Evolutionary conservation across 2,329 filamentous ascomycete genomes (phyloP), one percentile per base, ranked within the genome.

Genomic region (Pyricularia grisea): DNA sequence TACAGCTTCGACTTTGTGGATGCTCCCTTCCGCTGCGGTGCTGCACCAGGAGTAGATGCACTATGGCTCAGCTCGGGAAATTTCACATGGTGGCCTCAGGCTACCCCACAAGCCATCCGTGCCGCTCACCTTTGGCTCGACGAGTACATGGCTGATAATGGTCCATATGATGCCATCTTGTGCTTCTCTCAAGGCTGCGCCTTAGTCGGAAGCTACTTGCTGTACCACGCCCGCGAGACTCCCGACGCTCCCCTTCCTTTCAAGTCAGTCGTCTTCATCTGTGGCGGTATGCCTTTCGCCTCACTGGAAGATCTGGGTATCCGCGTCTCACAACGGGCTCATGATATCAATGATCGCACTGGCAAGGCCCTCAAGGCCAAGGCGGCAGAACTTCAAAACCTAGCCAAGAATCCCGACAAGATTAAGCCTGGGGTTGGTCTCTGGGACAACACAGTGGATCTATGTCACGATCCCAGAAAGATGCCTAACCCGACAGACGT

Each of bases 161-260:
- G 76, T 0, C 78, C 78, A 23, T 79, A 76, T 71, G 78, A 80
- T 68, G 73, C 74, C 11, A 71, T 78, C 69, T 75, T 77, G 72
- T 75, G 78, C 72, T 80, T 80, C 72, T 78, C 77, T 6, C 78
- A 80, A 71, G 80, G 79, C 25, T 81, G 79, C 61, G 72, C 76
- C 5, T 72, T 82, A 2, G 73, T 79, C 27, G 75, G 76, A 28
- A 80, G 76, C 74, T 82, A 79, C 71, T 74, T 82, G 20, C 71
- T 82, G 27, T 78, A 78, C 72, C 77, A 78, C 36, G 74, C 76
- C 67, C 77, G 75, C 70, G 78, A 79, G 70, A 71, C 72, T 12
- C 72, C 75, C n/a, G 70, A 72, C 10, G 69, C 72, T 3, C 73
- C 74, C 5, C 72, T 77, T 10, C 78, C 79, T 0, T 81, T 82